Conservation (phyloP, 2,329 filamentous ascomycete species). For the Hypoxylon sp. region DNA sequence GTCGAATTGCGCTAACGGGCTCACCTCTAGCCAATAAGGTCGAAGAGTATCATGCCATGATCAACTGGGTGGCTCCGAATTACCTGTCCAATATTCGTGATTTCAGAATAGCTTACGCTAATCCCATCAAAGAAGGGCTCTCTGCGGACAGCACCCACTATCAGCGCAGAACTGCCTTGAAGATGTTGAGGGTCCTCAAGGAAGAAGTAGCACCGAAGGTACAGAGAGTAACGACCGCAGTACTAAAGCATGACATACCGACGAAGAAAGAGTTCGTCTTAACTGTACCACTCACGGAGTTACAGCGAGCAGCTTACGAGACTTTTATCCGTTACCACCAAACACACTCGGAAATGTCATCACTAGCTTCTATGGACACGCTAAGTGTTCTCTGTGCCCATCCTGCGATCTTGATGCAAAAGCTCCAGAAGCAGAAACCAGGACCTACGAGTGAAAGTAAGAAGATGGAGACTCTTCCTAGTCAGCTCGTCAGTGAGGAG, state of each 20-base stretch:
- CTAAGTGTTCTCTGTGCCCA: conserved; percentile 68
- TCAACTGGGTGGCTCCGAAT: conserved; percentile 86
- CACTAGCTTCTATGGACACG: conserved; percentile 58
- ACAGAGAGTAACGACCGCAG: conserved; percentile 77
- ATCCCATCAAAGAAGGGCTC: conserved; percentile 80
- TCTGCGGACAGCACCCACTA: conserved; percentile 71
- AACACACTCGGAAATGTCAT: conserved; percentile 23
- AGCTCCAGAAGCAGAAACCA: conserved; percentile 50
- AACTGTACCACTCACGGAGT: conserved; percentile 75
- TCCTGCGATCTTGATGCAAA: conserved; percentile 63
- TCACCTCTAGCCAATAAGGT: conserved; percentile 90
- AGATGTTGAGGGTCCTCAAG: conserved; percentile 79
- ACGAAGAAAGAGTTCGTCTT: conserved; percentile 87
- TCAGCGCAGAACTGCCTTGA: conserved; percentile 73
- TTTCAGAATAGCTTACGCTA: conserved; percentile 79
- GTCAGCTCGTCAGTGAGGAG: conserved; percentile 52
- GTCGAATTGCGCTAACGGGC: conserved; percentile 86
- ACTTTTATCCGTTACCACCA: conserved; percentile 57
- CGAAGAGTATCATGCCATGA: conserved; percentile 86
- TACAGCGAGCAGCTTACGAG: conserved; percentile 76
- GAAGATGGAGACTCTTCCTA: conserved; percentile 47
- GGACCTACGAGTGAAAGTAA: conserved; percentile 12
- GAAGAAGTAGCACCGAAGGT: conserved; percentile 82
- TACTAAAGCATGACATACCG: conserved; percentile 76
- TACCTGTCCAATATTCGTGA: conserved; percentile 79